Percentiles rank a stretch among this genome's conserved stretches.
These are phyloP conservation scores for Smallanthus sonchifolius DNA, from an alignment of 129 eudicot species.

Conservation along the genomic window DNA sequence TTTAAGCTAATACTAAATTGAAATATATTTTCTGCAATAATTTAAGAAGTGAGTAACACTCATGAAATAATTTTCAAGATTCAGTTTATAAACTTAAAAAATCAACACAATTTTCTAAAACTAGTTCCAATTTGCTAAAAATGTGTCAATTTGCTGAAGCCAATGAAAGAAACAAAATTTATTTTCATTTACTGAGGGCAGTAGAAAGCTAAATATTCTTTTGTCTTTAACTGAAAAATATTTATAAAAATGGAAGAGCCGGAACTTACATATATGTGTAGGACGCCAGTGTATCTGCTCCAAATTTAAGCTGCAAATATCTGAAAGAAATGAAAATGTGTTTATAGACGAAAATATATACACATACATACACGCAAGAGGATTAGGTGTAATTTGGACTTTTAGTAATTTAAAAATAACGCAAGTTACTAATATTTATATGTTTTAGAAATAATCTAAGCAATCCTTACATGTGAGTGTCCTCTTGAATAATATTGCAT, in stretches of 20 bases:
- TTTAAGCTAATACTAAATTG: not conserved
- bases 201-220: no score
- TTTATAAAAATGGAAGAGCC: no score
- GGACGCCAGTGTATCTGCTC: not conserved
- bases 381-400: not conserved
- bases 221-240: no score
- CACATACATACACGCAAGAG: not conserved
- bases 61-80: no score
- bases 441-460: no score
- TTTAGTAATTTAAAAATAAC: no score
- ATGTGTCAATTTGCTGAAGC: not conserved
- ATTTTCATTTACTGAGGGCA: no score
- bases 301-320: slow-evolving; percentile 1
- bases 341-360: not conserved
- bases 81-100: not conserved
- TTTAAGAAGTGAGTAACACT: not conserved
- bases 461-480: no score
- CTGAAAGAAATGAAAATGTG: not conserved
- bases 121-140: not conserved
- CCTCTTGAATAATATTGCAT: no score
- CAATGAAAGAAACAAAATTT: no score
- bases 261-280: slow-evolving; percentile 4
- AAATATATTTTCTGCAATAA: not conserved
- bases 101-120: not conserved
- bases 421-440: no score